phyloP scores from a whole-genome alignment of 2,329 filamentous ascomycete genomes.

The Calonectria hawksworthii region DNA sequence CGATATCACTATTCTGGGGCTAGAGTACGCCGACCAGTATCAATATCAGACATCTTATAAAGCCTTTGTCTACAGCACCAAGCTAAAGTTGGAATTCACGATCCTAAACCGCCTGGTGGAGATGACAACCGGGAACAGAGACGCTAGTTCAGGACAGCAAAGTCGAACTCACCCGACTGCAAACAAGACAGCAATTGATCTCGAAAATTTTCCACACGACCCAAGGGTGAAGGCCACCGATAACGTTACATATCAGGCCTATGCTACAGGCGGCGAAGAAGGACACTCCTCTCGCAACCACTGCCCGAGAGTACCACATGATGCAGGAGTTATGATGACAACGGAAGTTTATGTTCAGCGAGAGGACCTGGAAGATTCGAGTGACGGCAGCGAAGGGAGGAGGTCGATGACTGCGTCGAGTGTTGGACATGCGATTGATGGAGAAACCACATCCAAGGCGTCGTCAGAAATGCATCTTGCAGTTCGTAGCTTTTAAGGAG shows the following conservation, averaged over 20 bases:
- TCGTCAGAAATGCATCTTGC: conserved; percentile 44
- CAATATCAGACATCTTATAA: conserved; percentile 55
- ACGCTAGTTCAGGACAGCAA: conserved; percentile 39
- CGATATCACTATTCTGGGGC: conserved; percentile 56
- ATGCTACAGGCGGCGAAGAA: conserved; percentile 41
- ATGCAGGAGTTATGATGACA: conserved; percentile 43
- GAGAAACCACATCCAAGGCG: conserved; percentile 40
- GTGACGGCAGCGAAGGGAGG: conserved; percentile 32
- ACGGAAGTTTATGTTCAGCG: conserved; percentile 40
- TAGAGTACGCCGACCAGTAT: conserved; percentile 54
- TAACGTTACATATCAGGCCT: conserved; percentile 41
- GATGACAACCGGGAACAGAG: conserved; percentile 45
- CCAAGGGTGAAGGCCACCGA: conserved; percentile 10
- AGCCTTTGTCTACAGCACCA: conserved; percentile 54
- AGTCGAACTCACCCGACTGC: conserved; percentile 31
- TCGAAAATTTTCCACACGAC: conserved; percentile 40
- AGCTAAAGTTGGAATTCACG: conserved; percentile 56
- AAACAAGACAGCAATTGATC: conserved; percentile 29
- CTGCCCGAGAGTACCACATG: neutral
- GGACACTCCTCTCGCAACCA: neutral
- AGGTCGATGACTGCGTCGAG: conserved; percentile 35
- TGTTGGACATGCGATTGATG: conserved; percentile 30
- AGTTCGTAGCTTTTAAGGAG: conserved; percentile 36
- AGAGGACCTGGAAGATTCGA: conserved; percentile 30
- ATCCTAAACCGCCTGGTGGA: conserved; percentile 56